Evolutionary conservation across 1,139 yeast species (phyloP).

Genomic region (Lodderomyces margitis): DNA sequence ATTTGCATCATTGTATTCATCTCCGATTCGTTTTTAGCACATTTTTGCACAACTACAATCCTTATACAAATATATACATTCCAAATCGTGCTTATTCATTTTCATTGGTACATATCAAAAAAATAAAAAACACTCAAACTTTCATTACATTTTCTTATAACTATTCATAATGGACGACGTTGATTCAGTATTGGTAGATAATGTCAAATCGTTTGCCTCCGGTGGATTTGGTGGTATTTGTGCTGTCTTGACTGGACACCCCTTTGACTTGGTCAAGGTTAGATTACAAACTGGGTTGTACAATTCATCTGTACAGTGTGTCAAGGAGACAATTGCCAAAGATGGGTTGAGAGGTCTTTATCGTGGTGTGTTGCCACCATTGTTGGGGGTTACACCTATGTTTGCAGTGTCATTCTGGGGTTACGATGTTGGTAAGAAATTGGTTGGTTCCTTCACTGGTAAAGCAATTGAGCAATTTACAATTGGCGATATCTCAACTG

Average conservation of each 20-base stretch:
- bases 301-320: slow-evolving; percentile 61
- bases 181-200: slow-evolving; percentile 47
- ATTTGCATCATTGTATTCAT: background rate
- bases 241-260: slow-evolving; percentile 79
- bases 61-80: background rate
- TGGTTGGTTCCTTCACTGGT: slow-evolving; percentile 53
- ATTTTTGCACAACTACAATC: no score
- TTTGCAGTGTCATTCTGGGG: slow-evolving; percentile 99
- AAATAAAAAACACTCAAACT: background rate
- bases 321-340: slow-evolving; percentile 62
- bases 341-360: slow-evolving; percentile 82
- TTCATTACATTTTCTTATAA: background rate
- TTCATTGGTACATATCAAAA: background rate
- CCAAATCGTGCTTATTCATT: no score
- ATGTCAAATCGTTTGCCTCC: slow-evolving; percentile 77
- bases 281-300: slow-evolving; percentile 79
- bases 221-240: slow-evolving; percentile 71
- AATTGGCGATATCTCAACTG: slow-evolving; percentile 75
- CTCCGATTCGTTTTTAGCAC: background rate
- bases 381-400: slow-evolving; percentile 95
- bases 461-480: slow-evolving; percentile 46
- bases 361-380: slow-evolving; percentile 86
- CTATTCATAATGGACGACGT: slow-evolving; percentile 41
- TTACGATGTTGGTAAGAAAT: slow-evolving; percentile 84
- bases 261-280: slow-evolving; percentile 91